Evolutionary conservation across 2,329 filamentous ascomycete genomes (phyloP), one percentile per base, ranked within the genome.

Genomic region (Gremmenia infestans): DNA sequence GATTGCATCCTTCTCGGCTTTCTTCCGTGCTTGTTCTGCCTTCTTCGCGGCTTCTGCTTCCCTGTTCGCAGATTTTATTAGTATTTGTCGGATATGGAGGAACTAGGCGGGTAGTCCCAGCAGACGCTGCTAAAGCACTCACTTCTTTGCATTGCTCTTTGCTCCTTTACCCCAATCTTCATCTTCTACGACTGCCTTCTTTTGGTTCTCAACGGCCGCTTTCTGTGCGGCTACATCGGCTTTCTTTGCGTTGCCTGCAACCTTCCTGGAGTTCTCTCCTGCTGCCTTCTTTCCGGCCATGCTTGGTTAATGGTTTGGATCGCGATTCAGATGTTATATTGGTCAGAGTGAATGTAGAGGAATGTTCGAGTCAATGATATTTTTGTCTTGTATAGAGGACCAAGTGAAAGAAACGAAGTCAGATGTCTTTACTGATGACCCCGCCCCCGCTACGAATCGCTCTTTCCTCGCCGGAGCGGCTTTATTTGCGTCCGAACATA

Each of bases 71-170:
- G 39, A 57, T 9, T 12, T 49, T 39, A 39, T 60, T 48, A 59
- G 55, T 50, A 50, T 36, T 55, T 37, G 55, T 39, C 48, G 49
- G 37, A 50, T 45, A 57, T 32, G 17, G 32, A 32, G 48, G 54
- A 52, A 52, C 48, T 45, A 50, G 59, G 43, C 55, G 59, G 55
- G 52, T 58, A 53, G 50, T 28, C n/a, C 48, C 32, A 37, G n/a
- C 22, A 49, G 17, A 54, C 23, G 58, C 46, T 17, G 47, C 48
- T 54, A 50, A 32, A 37, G 17, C 22, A 77, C 84, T 72, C 75
- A 96, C 91, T 95, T 96, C 77, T 96, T 99, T 43, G 86, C 78
- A 67, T 77, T 89, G 64, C 81, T 87, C 78, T 97, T 99, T 53
- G 90, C 72, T 42, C 94, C 94, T 74, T 94, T 91, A 11, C 79